Conservation (phyloP, 75 land plant species). For the Picea sitchensis region DNA sequence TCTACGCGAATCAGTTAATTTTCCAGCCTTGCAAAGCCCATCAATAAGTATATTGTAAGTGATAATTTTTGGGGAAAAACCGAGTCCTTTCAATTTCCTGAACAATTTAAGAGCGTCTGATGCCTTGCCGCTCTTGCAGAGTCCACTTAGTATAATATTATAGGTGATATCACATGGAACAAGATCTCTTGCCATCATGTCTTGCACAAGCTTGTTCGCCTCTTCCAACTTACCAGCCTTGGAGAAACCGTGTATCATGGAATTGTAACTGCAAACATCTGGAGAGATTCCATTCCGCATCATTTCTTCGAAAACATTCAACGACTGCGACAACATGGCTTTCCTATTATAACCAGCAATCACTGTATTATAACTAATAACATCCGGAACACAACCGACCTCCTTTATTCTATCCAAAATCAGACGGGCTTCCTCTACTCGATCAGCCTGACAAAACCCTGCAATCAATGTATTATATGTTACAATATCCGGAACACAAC, state of each 20-base stretch:
- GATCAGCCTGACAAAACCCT: slow-evolving; percentile 42
- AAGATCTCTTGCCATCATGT: slow-evolving; percentile 23
- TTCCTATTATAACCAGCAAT: slow-evolving; percentile 54
- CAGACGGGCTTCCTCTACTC: slow-evolving; percentile 50
- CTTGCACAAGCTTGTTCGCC: slow-evolving; percentile 32
- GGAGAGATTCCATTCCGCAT: slow-evolving; percentile 46
- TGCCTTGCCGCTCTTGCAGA: slow-evolving; percentile 46
- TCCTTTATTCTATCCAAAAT: slow-evolving; percentile 62
- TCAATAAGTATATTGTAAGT: slow-evolving; percentile 63
- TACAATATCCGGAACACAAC: slow-evolving; percentile 45
- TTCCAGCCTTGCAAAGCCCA: slow-evolving; percentile 52
- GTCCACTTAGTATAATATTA: slow-evolving; percentile 53
- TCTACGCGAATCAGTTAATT: slow-evolving; percentile 24
- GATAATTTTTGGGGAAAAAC: slow-evolving; percentile 31
- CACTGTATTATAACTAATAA: slow-evolving; percentile 76
- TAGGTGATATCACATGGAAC: slow-evolving; percentile 29
- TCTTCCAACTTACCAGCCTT: slow-evolving; percentile 37
- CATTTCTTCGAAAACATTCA: slow-evolving; percentile 69
- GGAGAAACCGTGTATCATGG: slow-evolving; percentile 64
- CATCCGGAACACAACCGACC: slow-evolving; percentile 67
- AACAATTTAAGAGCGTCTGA: slow-evolving; percentile 45
- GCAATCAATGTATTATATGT: slow-evolving; percentile 54
- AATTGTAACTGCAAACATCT: slow-evolving; percentile 70
- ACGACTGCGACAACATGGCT: slow-evolving; percentile 18
- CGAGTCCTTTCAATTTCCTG: slow-evolving; percentile 30